These are phyloP conservation scores for Coffea eugenioides DNA, from an alignment of 257 asterid genomes.

Conservation along the genomic window DNA sequence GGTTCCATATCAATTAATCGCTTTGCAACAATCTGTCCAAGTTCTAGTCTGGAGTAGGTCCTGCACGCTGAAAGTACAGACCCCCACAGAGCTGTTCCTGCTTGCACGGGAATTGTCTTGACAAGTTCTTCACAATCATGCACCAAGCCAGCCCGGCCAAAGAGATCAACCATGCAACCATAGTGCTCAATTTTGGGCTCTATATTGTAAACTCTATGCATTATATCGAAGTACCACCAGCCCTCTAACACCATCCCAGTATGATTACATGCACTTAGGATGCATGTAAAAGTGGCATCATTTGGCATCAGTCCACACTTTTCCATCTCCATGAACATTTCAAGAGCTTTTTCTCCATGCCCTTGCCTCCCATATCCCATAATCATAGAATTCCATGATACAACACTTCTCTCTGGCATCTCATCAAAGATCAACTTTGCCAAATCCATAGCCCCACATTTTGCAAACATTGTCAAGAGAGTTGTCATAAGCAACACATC, in stretches of 20 bases:
- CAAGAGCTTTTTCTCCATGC: constrained; percentile 36
- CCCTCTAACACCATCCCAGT: constrained; percentile 41
- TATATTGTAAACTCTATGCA: constrained; percentile 31
- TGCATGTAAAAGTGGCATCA: constrained; percentile 37
- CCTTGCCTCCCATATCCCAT: constrained; percentile 40
- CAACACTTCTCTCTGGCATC: constrained; percentile 34
- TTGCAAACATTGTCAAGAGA: constrained; percentile 36
- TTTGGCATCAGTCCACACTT: constrained; percentile 33
- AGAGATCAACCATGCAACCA: constrained; percentile 45
- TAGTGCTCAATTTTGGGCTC: constrained; percentile 41
- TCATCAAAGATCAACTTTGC: constrained; percentile 37
- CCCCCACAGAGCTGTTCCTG: constrained; percentile 27
- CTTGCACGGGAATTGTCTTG: constrained; percentile 16
- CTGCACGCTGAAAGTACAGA: constrained; percentile 34
- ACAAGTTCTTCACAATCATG: constrained; percentile 31
- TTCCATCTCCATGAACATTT: constrained; percentile 36
- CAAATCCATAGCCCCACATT: constrained; percentile 32
- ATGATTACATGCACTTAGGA: constrained; percentile 39
- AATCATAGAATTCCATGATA: constrained; percentile 48
- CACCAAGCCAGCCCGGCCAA: constrained; percentile 32
- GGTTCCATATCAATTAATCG: constrained; percentile 32
- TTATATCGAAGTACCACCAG: constrained; percentile 37
- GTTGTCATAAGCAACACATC: constrained; percentile 37
- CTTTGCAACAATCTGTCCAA: constrained; percentile 35
- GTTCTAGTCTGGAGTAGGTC: constrained; percentile 33